Conservation (phyloP, 495 filamentous ascomycete genomes). For the Xylaria flabelliformis region DNA sequence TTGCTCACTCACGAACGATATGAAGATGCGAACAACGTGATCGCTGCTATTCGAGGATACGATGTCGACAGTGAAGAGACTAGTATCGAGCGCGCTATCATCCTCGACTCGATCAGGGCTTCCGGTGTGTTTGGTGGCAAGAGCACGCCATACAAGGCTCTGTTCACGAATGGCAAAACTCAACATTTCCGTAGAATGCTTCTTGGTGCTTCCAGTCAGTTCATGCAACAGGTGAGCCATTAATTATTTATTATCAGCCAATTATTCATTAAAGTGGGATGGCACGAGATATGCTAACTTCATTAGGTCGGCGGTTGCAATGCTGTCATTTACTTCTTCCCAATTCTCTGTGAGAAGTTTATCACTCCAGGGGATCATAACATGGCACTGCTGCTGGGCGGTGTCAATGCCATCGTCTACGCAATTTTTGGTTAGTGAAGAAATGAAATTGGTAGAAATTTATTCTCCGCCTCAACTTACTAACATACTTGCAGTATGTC, state of each 20-base stretch:
- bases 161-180: slow-evolving; percentile 67
- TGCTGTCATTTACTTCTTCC: slow-evolving; percentile 85
- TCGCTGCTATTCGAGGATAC: slow-evolving; percentile 69
- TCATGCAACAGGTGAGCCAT: slow-evolving; percentile 74
- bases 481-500: slow-evolving; percentile 24
- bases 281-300: neutral
- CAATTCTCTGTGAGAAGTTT: slow-evolving; percentile 73
- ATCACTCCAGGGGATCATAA: slow-evolving; percentile 57
- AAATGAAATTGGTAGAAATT: neutral
- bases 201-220: slow-evolving; percentile 65
- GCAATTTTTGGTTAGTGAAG: slow-evolving; percentile 60
- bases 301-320: slow-evolving; percentile 66
- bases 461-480: neutral
- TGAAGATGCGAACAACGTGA: slow-evolving; percentile 71
- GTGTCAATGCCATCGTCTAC: slow-evolving; percentile 83
- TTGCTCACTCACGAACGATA: slow-evolving; percentile 70
- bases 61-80: slow-evolving; percentile 64
- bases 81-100: slow-evolving; percentile 64
- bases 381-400: slow-evolving; percentile 73
- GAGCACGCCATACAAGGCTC: slow-evolving; percentile 60
- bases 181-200: slow-evolving; percentile 70
- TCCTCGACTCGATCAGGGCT: slow-evolving; percentile 68
- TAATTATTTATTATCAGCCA: neutral
- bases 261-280: neutral
- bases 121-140: slow-evolving; percentile 61